phyloP scores from a whole-genome alignment of 1,139 yeast species.

The Debaryomyces coudertii region DNA sequence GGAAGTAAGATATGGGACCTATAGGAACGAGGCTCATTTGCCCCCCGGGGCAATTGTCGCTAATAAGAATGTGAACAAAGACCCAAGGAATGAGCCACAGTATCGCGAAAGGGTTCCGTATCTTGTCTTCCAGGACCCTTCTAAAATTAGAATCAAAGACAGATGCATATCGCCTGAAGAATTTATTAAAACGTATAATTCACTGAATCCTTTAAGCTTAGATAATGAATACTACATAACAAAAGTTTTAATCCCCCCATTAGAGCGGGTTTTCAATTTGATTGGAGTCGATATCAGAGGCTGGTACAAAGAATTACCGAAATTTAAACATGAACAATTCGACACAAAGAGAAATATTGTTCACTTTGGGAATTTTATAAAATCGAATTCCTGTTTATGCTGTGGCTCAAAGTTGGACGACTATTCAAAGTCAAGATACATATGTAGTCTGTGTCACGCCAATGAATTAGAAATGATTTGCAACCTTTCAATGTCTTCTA shows the following conservation, averaged over 20 bases:
- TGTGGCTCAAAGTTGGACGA: constrained; percentile 25
- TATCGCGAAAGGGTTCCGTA: constrained; percentile 88
- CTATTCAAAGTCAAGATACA: constrained; percentile 6
- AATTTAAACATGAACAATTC: constrained; percentile 11
- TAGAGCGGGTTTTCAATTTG: constrained; percentile 79
- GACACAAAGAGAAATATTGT: constrained; percentile 14
- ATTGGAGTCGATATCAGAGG: constrained; percentile 76
- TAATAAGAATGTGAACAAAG: constrained; percentile 59
- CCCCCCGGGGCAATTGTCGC: constrained; percentile 95
- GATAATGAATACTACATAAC: constrained; percentile 86
- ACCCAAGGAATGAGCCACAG: constrained; percentile 80
- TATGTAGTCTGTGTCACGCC: constrained; percentile 28
- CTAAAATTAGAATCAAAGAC: constrained; percentile 70
- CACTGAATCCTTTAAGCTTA: constrained; percentile 44
- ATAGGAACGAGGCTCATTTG: constrained; percentile 66
- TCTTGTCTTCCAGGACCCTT: constrained; percentile 69
- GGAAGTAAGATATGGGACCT: constrained; percentile 83
- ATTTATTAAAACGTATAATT: constrained; percentile 47
- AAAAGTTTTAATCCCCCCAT: constrained; percentile 83
- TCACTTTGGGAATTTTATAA: constrained; percentile 19
- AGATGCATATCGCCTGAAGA: constrained; percentile 81
- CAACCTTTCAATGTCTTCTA: constrained; percentile 21
- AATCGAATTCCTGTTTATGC: constrained; percentile 26
- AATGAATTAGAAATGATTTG: constrained; percentile 26
- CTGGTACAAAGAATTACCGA: constrained; percentile 82